Conservation (phyloP, 495 filamentous ascomycete species). For the Aspergillus nanangensis region DNA sequence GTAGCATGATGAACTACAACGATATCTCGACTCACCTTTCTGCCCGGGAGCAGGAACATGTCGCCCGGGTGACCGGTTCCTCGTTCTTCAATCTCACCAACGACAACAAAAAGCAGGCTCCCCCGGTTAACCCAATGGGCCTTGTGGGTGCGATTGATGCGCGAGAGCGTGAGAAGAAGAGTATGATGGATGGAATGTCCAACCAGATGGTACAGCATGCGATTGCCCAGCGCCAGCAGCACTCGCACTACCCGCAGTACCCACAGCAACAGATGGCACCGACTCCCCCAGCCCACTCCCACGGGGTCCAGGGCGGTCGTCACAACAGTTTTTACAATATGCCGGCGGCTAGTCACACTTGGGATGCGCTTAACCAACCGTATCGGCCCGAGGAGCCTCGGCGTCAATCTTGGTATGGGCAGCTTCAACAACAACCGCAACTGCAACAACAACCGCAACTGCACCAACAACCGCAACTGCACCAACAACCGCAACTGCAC, state of each 20-base stretch:
- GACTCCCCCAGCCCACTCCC: conserved; percentile 6
- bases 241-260: conserved; percentile 42
- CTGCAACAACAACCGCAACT: conserved; percentile 25
- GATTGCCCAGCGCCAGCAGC: conserved; percentile 69
- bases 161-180: conserved; percentile 67
- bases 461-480: conserved; percentile 24
- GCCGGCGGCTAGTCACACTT: conserved; percentile 37
- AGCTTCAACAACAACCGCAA: conserved; percentile 15
- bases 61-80: conserved; percentile 80
- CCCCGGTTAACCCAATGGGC: conserved; percentile 49
- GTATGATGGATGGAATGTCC: conserved; percentile 66
- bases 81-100: conserved; percentile 70
- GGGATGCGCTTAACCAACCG: conserved; percentile 37
- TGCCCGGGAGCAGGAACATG: conserved; percentile 90
- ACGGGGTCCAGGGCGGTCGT: conserved; percentile 7
- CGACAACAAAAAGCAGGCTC: conserved; percentile 40
- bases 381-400: conserved; percentile 32
- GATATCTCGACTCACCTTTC: conserved; percentile 69
- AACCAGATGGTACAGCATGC: conserved; percentile 73
- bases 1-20: conserved; percentile 35
- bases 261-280: conserved; percentile 26
- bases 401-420: conserved; percentile 39
- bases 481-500: conserved; percentile 9
- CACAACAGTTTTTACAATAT: conserved; percentile 33
- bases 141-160: conserved; percentile 73